These are phyloP conservation scores for Forsythia suspensa DNA, from an alignment of 257 asterid genomes.

Conservation along the genomic window DNA sequence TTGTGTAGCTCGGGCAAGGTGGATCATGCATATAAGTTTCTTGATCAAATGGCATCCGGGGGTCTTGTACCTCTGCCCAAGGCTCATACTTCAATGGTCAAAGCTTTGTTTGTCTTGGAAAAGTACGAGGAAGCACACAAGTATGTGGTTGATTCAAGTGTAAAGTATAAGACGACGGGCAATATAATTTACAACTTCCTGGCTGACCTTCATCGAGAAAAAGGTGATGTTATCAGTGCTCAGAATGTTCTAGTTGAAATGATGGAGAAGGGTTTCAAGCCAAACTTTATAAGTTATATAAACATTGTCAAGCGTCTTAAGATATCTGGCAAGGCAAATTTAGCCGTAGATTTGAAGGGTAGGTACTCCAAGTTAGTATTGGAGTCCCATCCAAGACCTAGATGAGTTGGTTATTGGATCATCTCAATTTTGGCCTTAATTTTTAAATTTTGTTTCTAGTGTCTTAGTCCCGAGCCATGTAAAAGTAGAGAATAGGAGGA, in stretches of 20 bases:
- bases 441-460: not conserved
- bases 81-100: slow-evolving; percentile 53
- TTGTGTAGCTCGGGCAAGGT: slow-evolving; percentile 46
- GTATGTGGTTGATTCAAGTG: slow-evolving; percentile 49
- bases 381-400: slow-evolving; percentile 21
- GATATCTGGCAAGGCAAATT: slow-evolving; percentile 36
- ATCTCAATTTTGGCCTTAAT: not conserved
- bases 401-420: slow-evolving; percentile 17
- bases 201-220: slow-evolving; percentile 54
- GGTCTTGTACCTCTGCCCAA: slow-evolving; percentile 54
- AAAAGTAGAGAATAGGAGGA: slow-evolving; percentile 11
- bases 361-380: slow-evolving; percentile 32
- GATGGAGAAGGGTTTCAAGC: slow-evolving; percentile 74
- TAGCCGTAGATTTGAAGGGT: slow-evolving; percentile 50
- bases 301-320: slow-evolving; percentile 45
- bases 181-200: slow-evolving; percentile 54
- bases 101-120: slow-evolving; percentile 44
- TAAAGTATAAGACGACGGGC: slow-evolving; percentile 34
- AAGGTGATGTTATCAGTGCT: slow-evolving; percentile 58
- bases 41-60: slow-evolving; percentile 49
- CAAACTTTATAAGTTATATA: slow-evolving; percentile 44
- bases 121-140: slow-evolving; percentile 49
- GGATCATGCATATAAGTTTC: slow-evolving; percentile 43
- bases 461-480: slow-evolving; percentile 10
- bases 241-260: slow-evolving; percentile 50